Conservation (phyloP, 2,329 filamentous ascomycete genomes). For the Ambrosiella cleistominuta region DNA sequence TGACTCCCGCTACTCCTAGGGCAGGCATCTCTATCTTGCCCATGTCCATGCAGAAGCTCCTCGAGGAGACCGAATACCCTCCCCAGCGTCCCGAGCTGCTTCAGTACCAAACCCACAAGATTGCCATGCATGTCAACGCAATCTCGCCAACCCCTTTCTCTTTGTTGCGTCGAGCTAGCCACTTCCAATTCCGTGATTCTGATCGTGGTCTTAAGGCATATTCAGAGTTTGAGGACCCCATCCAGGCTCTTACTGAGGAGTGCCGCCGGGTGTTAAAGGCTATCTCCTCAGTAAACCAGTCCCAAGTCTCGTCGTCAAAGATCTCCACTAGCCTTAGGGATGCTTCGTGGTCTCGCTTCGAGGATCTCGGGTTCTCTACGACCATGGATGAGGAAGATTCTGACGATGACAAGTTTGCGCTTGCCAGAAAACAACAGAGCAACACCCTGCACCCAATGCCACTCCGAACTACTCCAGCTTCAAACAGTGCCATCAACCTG, state of each 20-base stretch:
- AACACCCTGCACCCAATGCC: slow-evolving; percentile 22
- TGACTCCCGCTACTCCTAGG: slow-evolving; percentile 62
- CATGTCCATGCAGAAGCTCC: slow-evolving; percentile 73
- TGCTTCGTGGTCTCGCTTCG: slow-evolving; percentile 90
- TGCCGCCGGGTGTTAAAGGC: slow-evolving; percentile 78
- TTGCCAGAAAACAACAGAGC: slow-evolving; percentile 17
- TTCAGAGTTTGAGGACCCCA: slow-evolving; percentile 74
- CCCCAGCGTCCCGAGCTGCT: slow-evolving; percentile 61
- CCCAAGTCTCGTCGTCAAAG: slow-evolving; percentile 52
- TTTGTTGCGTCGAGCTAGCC: slow-evolving; percentile 71
- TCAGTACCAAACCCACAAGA: slow-evolving; percentile 65
- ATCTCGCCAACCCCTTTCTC: slow-evolving; percentile 92
- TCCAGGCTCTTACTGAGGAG: slow-evolving; percentile 78
- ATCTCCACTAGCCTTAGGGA: slow-evolving; percentile 59
- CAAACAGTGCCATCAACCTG: slow-evolving; percentile 41
- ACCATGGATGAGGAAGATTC: slow-evolving; percentile 50
- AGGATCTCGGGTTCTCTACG: slow-evolving; percentile 80
- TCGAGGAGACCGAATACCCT: slow-evolving; percentile 88
- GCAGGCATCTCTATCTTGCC: slow-evolving; percentile 74
- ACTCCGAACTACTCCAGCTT: slow-evolving; percentile 48
- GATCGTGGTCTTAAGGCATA: slow-evolving; percentile 73
- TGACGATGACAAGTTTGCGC: slow-evolving; percentile 39
- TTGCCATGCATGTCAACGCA: slow-evolving; percentile 90
- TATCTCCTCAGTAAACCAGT: slow-evolving; percentile 79
- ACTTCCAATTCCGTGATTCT: slow-evolving; percentile 88